A percentile compares a stretch with the other conserved stretches of the same genome.
phyloP scores from a whole-genome alignment of 306 rosid genomes.

The Gastrolobium bilobum region DNA sequence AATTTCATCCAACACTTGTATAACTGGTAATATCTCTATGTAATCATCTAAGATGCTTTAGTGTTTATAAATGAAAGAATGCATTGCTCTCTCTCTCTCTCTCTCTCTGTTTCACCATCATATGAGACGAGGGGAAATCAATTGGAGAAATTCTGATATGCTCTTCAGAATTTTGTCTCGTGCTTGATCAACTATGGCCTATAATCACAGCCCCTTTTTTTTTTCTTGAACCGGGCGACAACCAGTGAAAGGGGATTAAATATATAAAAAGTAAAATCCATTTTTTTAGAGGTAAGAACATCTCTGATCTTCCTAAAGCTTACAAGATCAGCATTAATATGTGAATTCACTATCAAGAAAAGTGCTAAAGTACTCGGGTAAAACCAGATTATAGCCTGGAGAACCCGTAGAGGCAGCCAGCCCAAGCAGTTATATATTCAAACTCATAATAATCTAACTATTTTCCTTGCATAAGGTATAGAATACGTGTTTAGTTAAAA shows the following conservation, averaged over 20 bases:
- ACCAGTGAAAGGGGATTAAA: background rate
- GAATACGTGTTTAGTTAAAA: no score
- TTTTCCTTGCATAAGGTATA: no score
- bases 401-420: no score
- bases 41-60: background rate
- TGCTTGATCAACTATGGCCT: conserved; percentile 8
- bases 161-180: background rate
- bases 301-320: background rate
- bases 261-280: background rate
- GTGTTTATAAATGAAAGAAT: conserved; percentile 1
- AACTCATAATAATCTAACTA: no score
- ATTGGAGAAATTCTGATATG: background rate
- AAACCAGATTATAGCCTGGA: no score
- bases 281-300: background rate
- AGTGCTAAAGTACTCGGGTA: no score
- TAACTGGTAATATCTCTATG: background rate
- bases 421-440: no score
- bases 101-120: background rate
- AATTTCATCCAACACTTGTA: background rate
- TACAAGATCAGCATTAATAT: background rate
- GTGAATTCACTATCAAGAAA: no score
- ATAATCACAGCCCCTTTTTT: background rate
- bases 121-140: background rate
- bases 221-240: background rate
- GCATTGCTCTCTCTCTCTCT: background rate